Evolutionary conservation across 1,139 yeast species (phyloP).

Genomic region (Pichia sp.): DNA sequence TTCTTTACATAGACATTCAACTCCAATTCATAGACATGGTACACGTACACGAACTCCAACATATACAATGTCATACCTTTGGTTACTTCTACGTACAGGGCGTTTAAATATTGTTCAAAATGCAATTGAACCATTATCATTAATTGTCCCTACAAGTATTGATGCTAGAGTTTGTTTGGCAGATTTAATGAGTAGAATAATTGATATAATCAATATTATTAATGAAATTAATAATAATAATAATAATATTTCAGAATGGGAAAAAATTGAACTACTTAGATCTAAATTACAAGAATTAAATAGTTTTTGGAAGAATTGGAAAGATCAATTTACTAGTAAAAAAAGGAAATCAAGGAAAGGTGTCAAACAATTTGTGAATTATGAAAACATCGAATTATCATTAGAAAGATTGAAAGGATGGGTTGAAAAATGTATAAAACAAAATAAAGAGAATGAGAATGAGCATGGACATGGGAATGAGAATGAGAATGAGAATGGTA

Average conservation of each 20-base stretch:
- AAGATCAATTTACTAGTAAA: constrained; percentile 11
- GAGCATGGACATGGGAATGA: too few relatives aligned
- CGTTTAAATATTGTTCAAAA: constrained; percentile 22
- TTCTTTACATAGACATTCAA: constrained; percentile 6
- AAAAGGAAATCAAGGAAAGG: constrained; percentile 4
- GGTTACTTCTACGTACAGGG: constrained; percentile 30
- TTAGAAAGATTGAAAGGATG: background rate
- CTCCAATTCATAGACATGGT: constrained; percentile 34
- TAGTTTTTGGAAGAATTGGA: constrained; percentile 14
- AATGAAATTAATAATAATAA: constrained; percentile 7
- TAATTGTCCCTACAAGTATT: constrained; percentile 36
- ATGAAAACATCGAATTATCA: constrained; percentile 2
- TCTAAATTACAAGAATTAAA: constrained; percentile 7
- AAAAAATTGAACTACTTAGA: constrained; percentile 1
- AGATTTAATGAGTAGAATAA: constrained; percentile 13
- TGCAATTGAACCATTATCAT: constrained; percentile 34
- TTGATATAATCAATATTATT: constrained; percentile 11
- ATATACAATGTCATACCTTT: constrained; percentile 31
- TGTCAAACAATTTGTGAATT: constrained; percentile 7
- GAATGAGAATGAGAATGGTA: too few relatives aligned
- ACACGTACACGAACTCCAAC: constrained; percentile 32
- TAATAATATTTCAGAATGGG: constrained; percentile 4
- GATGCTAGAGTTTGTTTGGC: constrained; percentile 20
- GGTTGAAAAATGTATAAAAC: background rate
- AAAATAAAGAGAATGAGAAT: background rate